Evolutionary conservation across 208 protist species (phyloP), one percentile per base, ranked within the genome.

Genomic region (Trypanosoma theileri): DNA sequence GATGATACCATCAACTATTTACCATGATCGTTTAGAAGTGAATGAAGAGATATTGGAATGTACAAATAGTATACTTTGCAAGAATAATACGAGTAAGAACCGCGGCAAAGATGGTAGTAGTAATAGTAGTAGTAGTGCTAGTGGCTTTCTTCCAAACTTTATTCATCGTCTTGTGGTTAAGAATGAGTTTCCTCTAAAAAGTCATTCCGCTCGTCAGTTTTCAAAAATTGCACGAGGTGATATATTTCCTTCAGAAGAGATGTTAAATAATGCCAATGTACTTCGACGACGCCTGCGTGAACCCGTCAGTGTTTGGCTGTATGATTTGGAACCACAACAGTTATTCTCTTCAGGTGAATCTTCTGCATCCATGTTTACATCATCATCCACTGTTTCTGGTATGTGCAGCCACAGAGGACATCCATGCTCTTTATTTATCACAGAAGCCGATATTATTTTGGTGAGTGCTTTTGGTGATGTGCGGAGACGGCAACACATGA

Each of bases 391-490:
- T 10, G 11, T 42, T 50, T 9, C 57, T 22, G 52, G 41, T 7
- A 41, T 22, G 11, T 35, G 31, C 21, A 48, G 9, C 50, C 35
- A 40, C 35, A 52, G 21, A 26, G 62, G 62, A 2, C 69, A 75
- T 22, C 69, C 62, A 3, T 75, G 69, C 31, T 65, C 50, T 55
- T 40, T 75, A n/a, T 62, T 46, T 46, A 42, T 75, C 8, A 75
- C 69, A 41, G 40, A 75, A 8, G 64, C 69, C 3, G 69, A 75
- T 46, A 69, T 75, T 53, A 59, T 75, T 59, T 31, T 75, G 13
- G 44, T 19, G 1, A 75, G 69, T 42, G 69, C 45, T 21, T 69
- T 75, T 69, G 61, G 63, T 50, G 48, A 35, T 40, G 57, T 63
- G 1, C 42, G 51, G 11, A 51, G 19, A n/a, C 41, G 58, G 35